phyloP scores from a whole-genome alignment of 2,329 filamentous ascomycete genomes.

The Alternaria conjuncta region DNA sequence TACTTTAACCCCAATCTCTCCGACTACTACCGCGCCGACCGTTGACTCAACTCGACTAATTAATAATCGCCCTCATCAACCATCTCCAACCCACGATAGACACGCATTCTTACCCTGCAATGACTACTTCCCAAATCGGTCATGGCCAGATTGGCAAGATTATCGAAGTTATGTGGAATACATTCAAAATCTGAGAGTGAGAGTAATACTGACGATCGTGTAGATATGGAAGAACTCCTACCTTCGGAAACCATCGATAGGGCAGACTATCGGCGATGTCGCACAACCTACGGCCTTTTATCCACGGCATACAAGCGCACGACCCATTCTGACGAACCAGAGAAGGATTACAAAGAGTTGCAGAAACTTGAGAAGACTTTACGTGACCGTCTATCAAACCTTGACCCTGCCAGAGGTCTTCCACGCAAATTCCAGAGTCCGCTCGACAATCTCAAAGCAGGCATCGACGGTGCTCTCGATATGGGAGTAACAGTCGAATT shows the following conservation, averaged over 20 bases:
- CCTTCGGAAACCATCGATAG: constrained; percentile 22
- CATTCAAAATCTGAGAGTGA: background rate
- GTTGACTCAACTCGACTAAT: background rate
- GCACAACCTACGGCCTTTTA: constrained; percentile 28
- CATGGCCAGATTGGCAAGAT: constrained; percentile 25
- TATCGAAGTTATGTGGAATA: constrained; percentile 6
- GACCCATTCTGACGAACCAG: constrained; percentile 10
- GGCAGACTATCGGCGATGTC: constrained; percentile 19
- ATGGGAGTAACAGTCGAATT: constrained; percentile 16
- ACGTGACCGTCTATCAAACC: constrained; percentile 17
- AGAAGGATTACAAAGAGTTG: constrained; percentile 26
- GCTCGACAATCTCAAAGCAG: constrained; percentile 23
- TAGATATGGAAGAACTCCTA: constrained; percentile 25
- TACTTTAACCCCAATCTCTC: background rate
- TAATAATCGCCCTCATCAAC: background rate
- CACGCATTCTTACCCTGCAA: background rate
- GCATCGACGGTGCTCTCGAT: constrained; percentile 16
- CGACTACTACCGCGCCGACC: background rate
- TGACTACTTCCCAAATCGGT: constrained; percentile 3
- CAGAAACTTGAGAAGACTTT: constrained; percentile 21
- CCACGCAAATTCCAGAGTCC: constrained; percentile 22
- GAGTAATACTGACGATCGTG: background rate
- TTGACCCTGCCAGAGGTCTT: constrained; percentile 24
- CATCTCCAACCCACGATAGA: background rate
- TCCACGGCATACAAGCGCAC: constrained; percentile 19